These are phyloP conservation scores for Diaporthe destruens DNA, from an alignment of 2,329 filamentous ascomycete genomes.

Conservation along the genomic window DNA sequence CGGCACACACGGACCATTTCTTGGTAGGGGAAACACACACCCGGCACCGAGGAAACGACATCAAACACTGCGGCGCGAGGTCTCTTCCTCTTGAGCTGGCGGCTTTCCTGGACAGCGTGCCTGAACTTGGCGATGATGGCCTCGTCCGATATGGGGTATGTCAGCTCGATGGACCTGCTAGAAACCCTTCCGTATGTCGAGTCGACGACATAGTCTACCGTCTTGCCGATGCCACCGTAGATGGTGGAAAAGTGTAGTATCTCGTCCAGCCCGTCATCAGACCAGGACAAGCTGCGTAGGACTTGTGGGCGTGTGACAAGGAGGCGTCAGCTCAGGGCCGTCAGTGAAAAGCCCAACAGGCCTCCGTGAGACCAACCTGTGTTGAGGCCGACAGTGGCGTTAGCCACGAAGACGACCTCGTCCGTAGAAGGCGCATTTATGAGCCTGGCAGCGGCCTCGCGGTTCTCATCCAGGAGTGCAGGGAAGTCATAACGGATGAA, in stretches of 20 bases:
- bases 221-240: slow-evolving; percentile 83
- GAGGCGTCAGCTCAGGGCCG: not conserved
- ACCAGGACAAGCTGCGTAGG: slow-evolving; percentile 79
- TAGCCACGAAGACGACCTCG: slow-evolving; percentile 81
- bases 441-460: slow-evolving; percentile 72
- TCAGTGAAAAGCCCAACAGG: not conserved
- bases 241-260: slow-evolving; percentile 84
- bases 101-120: slow-evolving; percentile 65
- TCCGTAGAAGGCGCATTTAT: slow-evolving; percentile 72
- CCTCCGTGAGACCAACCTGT: slow-evolving; percentile 52
- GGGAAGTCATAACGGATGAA: slow-evolving; percentile 81
- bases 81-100: slow-evolving; percentile 65
- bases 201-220: slow-evolving; percentile 78
- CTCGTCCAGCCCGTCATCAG: slow-evolving; percentile 78
- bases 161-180: slow-evolving; percentile 68
- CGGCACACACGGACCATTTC: slow-evolving; percentile 73
- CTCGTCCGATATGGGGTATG: slow-evolving; percentile 78
- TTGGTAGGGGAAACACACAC: slow-evolving; percentile 84
- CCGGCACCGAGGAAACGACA: slow-evolving; percentile 82
- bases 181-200: slow-evolving; percentile 62
- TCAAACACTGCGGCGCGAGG: slow-evolving; percentile 82
- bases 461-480: slow-evolving; percentile 71
- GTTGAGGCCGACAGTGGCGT: slow-evolving; percentile 84
- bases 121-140: slow-evolving; percentile 74
- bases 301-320: slow-evolving; percentile 54